Evolutionary conservation across 1,284 basidiomycete genomes (phyloP).

Genomic region (Phellinidium pouzarii): DNA sequence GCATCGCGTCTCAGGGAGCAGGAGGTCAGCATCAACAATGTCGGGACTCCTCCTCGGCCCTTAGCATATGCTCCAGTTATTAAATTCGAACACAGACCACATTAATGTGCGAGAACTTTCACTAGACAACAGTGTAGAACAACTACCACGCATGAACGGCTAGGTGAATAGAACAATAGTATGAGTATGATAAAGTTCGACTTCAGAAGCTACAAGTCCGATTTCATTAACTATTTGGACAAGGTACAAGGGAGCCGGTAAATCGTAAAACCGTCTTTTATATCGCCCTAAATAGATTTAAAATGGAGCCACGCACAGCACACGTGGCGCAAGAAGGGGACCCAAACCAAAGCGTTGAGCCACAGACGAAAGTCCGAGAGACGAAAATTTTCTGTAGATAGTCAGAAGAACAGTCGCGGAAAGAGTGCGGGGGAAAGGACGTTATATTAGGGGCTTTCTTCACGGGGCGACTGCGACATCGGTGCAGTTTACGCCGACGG

Average conservation of each 20-base stretch:
- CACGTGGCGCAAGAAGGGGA: neutral
- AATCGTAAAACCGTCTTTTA: neutral
- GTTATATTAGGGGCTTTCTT: neutral
- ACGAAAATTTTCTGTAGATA: neutral
- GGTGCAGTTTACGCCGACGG: slow-evolving; percentile 13
- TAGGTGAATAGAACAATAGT: neutral
- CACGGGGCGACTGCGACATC: slow-evolving; percentile 9
- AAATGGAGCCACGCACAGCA: neutral
- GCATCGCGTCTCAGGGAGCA: too few species aligned
- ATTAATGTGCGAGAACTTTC: too few species aligned
- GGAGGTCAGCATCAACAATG: too few species aligned
- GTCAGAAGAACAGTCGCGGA: neutral
- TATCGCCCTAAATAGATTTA: slow-evolving; percentile 1
- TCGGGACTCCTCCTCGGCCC: too few species aligned
- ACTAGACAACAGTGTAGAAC: too few species aligned
- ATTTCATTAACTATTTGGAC: neutral
- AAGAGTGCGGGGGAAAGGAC: neutral
- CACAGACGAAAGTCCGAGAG: neutral
- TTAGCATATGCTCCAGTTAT: too few species aligned
- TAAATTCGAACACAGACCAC: too few species aligned
- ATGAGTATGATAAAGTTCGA: neutral
- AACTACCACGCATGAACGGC: too few species aligned
- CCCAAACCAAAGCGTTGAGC: neutral
- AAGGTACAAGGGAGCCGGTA: neutral
- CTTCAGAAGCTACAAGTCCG: too few species aligned